Evolutionary conservation across 106 monocot species (phyloP), one percentile per base, ranked within the genome.

Genomic region (Alisma plantagoaquatica): DNA sequence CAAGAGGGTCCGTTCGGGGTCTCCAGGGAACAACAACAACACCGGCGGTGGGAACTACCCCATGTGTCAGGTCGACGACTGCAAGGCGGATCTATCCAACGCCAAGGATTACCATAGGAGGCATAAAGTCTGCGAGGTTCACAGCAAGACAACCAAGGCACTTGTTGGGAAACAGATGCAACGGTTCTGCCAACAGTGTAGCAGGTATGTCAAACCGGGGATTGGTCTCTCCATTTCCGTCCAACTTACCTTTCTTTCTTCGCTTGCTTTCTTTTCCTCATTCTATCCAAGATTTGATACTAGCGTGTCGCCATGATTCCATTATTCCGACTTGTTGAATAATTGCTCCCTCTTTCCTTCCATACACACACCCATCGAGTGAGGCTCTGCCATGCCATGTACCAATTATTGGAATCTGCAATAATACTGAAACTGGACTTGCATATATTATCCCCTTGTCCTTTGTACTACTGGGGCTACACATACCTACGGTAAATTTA

Each of bases 101-200:
- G 84, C 94, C 7, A 96, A 96, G 73, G 94, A 96, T 55, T 96
- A 96, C 30, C 94, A 96, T 60, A 64, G 94, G 58, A 66, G 94
- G 52, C 94, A 96, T 51, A 96, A 96, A 59, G 94, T 96, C 9
- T 96, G 94, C 31, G 88, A 88, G 80, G 11, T 73, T 30, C 94
- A 96, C 46, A 88, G 94, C 62, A 96, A 96, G 68, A 81, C 75
- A 11, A 75, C 78, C 33, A 77, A 81, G 51, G 84, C 88, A 2
- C 57, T 96, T 23, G 94, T 96, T 0, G 75, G 73, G 19, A 77
- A 81, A 47, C 88, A 88, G 73, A 81, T 88, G 80, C 94, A 96
- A 58, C 81, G 94, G 49, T 96, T 96, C 64, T 96, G 94, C 62
- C 94, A 96, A 43, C 94, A 96, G 88, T 96, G 94, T 46, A 96